These are phyloP conservation scores for Clathrus columnatus DNA, from an alignment of 768 basidiomycete genomes.

Conservation along the genomic window DNA sequence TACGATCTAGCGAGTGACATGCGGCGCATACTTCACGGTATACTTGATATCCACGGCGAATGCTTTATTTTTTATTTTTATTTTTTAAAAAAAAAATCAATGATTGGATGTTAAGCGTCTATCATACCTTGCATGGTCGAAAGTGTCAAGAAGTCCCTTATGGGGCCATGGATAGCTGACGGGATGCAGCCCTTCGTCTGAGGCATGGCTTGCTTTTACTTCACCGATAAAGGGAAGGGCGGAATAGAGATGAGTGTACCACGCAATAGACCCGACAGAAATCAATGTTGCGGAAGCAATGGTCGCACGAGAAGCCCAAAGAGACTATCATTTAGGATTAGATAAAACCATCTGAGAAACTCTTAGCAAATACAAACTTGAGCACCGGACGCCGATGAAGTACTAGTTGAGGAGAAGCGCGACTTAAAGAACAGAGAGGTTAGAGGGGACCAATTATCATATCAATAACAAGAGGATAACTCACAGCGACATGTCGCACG, in stretches of 20 bases:
- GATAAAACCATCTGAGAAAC: conserved; percentile 1
- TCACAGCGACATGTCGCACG: conserved; percentile 2
- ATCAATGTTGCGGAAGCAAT: conserved; percentile 68
- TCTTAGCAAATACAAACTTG: conserved; percentile 43
- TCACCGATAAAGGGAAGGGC: conserved; percentile 82
- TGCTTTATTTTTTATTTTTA: too few species aligned
- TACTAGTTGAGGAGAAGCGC: conserved; percentile 63
- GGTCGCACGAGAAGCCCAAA: conserved; percentile 62
- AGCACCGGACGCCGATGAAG: conserved; percentile 44
- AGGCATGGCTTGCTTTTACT: conserved; percentile 86
- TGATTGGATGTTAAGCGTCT: conserved; percentile 9
- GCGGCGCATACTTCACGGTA: conserved; percentile 99
- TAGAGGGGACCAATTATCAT: background rate
- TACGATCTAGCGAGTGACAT: conserved; percentile 97
- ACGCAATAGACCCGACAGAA: conserved; percentile 84
- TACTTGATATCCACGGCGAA: conserved; percentile 92
- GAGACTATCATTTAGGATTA: conserved; percentile 33
- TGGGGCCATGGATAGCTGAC: conserved; percentile 85
- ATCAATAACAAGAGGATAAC: background rate
- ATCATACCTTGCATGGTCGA: conserved; percentile 90
- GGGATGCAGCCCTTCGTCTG: conserved; percentile 92
- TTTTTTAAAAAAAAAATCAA: conserved; percentile 10
- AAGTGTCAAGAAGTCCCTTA: conserved; percentile 78
- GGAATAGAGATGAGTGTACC: conserved; percentile 95
- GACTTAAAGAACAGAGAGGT: conserved; percentile 17